Evolutionary conservation across 306 rosid genomes (phyloP).

Genomic region (Cucumis cinereus): DNA sequence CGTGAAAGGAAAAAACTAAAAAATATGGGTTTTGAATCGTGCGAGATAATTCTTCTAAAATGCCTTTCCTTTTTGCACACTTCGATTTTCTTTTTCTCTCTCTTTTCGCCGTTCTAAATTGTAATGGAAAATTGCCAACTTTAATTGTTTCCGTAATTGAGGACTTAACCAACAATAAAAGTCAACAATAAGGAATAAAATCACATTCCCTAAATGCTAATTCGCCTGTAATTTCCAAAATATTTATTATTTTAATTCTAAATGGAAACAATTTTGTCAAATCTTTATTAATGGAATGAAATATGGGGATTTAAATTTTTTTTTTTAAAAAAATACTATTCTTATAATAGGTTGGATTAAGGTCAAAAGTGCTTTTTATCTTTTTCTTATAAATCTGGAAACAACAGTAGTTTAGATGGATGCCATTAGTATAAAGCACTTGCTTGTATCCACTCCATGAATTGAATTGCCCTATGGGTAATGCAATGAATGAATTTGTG

Average conservation of each 20-base stretch:
- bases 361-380: background rate
- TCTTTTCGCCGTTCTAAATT: background rate
- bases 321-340: no score
- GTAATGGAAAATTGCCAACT: background rate
- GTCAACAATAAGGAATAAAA: background rate
- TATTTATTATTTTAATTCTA: background rate
- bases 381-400: background rate
- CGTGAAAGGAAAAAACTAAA: conserved; percentile 8
- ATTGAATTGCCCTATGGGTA: no score
- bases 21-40: conserved; percentile 9
- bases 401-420: background rate
- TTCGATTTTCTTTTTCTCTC: background rate
- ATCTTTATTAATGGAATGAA: background rate
- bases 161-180: background rate
- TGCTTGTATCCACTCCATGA: no score
- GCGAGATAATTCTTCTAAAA: background rate
- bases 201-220: background rate
- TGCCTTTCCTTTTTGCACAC: background rate
- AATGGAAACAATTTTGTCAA: background rate
- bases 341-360: background rate
- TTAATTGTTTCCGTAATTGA: background rate
- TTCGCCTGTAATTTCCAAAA: background rate
- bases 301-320: background rate
- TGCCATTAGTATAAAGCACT: background rate
- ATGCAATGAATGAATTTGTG: background rate